Evolutionary conservation across 139 green algal genomes (phyloP), one percentile per base, ranked within the genome.

Genomic region (Nannochloris sp.): DNA sequence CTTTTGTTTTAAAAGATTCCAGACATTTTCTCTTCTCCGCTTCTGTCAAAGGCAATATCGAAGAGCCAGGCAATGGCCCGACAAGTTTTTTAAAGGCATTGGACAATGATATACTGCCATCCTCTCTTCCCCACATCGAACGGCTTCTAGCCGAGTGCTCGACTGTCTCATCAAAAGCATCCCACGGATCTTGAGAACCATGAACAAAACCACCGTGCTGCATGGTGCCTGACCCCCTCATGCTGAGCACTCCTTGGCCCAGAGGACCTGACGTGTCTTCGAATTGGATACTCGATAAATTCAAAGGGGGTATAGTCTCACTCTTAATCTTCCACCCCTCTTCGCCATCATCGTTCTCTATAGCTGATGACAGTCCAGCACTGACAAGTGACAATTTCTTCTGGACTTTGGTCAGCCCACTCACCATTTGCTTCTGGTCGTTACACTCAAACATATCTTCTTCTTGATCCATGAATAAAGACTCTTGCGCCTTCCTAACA

Each of bases 1-100:
- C 46, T 53, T 53, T 53, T 53, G 46, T 9, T 53, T 53, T 21
- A 6, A 53, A 53, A 53, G 46, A 53, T 53, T 53, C 46, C 16
- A 53, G 11, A 2, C 46, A 53, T 53, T 53, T 53, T 21, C 5
- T 12, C n/a, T 21, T 53, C n/a, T 53, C 46, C 46, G 5, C 18
- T 21, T 53, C 46, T 23, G 46, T 53, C 46, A 53, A 21, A 53
- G 46, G 46, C 46, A 25, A 9, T 19, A 53, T 53, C 11, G 46
- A 19, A 10, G 46, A 53, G 2, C 46, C 46, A 25, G 46, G 46
- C 46, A 53, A 9, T 12, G 34, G 34, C 34, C 34, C 34, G 0
- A 40, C 34, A 40, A 53, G 16, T 53, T 53, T 21, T 19, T 53
- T 53, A 53, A 19, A 53, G 11, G 46, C 46, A 21, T 25, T 19